phyloP scores from a whole-genome alignment of 768 basidiomycete species.

The Cystobasidium onofrii region DNA sequence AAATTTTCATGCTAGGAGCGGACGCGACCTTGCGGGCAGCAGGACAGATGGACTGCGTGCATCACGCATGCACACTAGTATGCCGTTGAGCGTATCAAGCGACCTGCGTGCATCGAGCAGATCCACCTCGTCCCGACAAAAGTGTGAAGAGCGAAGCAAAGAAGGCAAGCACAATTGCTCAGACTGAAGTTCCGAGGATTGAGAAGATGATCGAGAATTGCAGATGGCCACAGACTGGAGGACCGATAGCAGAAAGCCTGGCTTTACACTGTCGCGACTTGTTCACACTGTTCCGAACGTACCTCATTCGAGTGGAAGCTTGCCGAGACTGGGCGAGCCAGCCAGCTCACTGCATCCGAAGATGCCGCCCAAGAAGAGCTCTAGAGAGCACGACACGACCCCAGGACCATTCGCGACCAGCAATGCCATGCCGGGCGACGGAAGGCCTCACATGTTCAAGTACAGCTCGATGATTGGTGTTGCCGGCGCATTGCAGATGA shows the following conservation, averaged over 20 bases:
- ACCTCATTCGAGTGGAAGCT: background rate
- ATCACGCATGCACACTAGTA: background rate
- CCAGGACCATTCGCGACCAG: slow-evolving; percentile 5
- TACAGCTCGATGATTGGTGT: slow-evolving; percentile 24
- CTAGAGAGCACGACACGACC: background rate
- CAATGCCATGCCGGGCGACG: slow-evolving; percentile 7
- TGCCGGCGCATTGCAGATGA: slow-evolving; percentile 19
- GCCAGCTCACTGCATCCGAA: background rate
- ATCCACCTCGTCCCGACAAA: too few relatives aligned
- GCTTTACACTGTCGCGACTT: too few relatives aligned
- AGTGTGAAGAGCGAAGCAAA: too few relatives aligned
- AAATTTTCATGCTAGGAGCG: background rate
- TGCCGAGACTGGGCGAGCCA: background rate
- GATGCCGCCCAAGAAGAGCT: slow-evolving; percentile 7
- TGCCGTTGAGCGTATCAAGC: background rate
- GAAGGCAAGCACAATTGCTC: too few relatives aligned
- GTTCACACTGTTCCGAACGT: too few relatives aligned
- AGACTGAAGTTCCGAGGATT: too few relatives aligned
- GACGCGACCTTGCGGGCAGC: background rate
- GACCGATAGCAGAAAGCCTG: too few relatives aligned
- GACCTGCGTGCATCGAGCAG: too few relatives aligned
- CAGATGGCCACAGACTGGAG: too few relatives aligned
- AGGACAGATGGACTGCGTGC: background rate
- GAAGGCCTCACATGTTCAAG: background rate
- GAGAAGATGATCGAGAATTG: too few relatives aligned